Evolutionary conservation across 176 grass and related monocot species (phyloP).

Genomic region (Olyra latifolia): DNA sequence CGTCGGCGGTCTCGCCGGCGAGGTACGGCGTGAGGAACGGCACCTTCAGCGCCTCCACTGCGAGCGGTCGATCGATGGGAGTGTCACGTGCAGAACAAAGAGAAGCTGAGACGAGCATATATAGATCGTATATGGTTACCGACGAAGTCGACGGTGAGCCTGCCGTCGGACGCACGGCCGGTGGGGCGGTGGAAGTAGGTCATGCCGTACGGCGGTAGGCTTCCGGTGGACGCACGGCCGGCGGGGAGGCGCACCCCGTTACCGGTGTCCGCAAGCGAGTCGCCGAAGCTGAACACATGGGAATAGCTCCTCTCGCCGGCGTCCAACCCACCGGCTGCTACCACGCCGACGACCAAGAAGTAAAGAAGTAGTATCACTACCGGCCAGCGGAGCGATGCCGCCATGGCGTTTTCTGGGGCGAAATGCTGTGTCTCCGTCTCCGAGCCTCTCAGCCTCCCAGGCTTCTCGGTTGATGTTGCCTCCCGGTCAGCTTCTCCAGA

Average conservation of each 20-base stretch:
- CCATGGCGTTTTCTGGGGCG: too few species aligned
- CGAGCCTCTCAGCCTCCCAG: too few species aligned
- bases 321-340: too few species aligned
- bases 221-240: background rate
- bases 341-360: too few species aligned
- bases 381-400: too few species aligned
- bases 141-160: slow-evolving; percentile 42
- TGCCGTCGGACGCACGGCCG: slow-evolving; percentile 34
- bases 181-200: slow-evolving; percentile 31
- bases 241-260: slow-evolving; percentile 13
- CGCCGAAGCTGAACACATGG: too few species aligned
- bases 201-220: slow-evolving; percentile 23
- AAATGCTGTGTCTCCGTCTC: too few species aligned
- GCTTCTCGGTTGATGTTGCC: too few species aligned
- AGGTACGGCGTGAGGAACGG: slow-evolving; percentile 54
- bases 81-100: background rate
- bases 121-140: background rate
- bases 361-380: too few species aligned
- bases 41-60: slow-evolving; percentile 49
- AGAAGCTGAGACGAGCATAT: background rate
- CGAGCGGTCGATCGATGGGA: background rate
- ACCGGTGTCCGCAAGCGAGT: slow-evolving; percentile 30
- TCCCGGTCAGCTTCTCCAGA: too few species aligned
- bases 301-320: too few species aligned
- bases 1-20: slow-evolving; percentile 40